These are phyloP conservation scores for Coelastrella sp. DNA, from an alignment of 139 green algal genomes.

Conservation along the genomic window DNA sequence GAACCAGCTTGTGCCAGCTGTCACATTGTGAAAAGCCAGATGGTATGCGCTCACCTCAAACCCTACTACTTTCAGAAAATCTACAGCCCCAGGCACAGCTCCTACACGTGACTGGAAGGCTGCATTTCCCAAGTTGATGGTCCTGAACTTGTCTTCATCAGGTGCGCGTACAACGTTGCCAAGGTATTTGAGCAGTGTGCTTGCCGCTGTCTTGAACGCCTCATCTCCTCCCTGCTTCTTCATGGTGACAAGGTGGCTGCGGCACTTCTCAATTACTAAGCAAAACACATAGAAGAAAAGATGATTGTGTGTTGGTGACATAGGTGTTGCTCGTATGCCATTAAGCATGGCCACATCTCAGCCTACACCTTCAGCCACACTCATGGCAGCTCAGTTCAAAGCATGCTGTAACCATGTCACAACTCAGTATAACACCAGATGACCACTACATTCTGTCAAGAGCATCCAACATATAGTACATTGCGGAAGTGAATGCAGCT, in stretches of 20 bases:
- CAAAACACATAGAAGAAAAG: not conserved
- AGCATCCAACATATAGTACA: too few species aligned
- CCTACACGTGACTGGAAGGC: slow-evolving; percentile 88
- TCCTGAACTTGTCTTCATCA: slow-evolving; percentile 92
- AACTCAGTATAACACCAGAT: too few species aligned
- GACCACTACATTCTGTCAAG: too few species aligned
- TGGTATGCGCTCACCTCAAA: slow-evolving; percentile 67
- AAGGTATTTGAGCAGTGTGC: slow-evolving; percentile 83
- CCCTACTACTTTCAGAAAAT: slow-evolving; percentile 85
- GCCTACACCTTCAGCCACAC: too few species aligned
- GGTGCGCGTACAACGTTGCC: slow-evolving; percentile 84
- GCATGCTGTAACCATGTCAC: too few species aligned
- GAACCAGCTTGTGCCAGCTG: not conserved
- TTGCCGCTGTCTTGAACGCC: slow-evolving; percentile 75
- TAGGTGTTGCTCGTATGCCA: too few species aligned
- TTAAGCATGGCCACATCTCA: too few species aligned
- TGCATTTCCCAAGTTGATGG: slow-evolving; percentile 85
- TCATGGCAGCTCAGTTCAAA: too few species aligned
- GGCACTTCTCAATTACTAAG: slow-evolving; percentile 70
- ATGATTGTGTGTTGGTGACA: not conserved
- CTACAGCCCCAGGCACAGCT: slow-evolving; percentile 67
- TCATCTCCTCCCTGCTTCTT: slow-evolving; percentile 85
- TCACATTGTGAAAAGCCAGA: not conserved
- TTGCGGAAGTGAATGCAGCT: too few species aligned
- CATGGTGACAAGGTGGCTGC: slow-evolving; percentile 81